Evolutionary conservation across 1,139 yeast species (phyloP), one percentile per base, ranked within the genome.

Genomic region (Hyphopichia buzzinii): DNA sequence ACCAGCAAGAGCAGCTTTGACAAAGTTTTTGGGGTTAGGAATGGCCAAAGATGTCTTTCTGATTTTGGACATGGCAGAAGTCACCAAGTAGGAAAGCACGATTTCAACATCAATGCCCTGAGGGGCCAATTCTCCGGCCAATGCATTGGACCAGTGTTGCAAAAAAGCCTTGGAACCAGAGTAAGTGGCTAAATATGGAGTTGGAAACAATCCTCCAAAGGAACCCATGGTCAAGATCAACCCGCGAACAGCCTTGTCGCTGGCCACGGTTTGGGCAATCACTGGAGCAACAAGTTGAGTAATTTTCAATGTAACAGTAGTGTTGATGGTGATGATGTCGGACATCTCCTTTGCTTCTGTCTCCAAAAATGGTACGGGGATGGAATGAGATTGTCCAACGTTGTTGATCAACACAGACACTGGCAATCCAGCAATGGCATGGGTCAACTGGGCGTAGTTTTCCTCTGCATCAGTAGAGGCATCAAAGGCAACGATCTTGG

Each of bases 131-230:
- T 92, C 99, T 16, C 90, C 87, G n/a, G 96, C 84, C 47, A 92
- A 72, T 1, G 97, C 90, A 39, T 76, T 69, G 36, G 92, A 85
- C 98, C 98, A 92, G 39, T 81, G 77, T 65, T 92, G 97, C 53
- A 92, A 72, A 62, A 92, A 92, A 5, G 96, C 90, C 68, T 92
- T 92, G 35, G 97, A 89, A 12, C 98, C 99, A 13, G 97, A 85
- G 67, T 92, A 92, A 6, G 92, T 84, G 16, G 97, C 96, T 53
- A 94, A 75, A 50, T 81, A 74, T 16, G 98, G 97, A 13, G 96
- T 84, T 38, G 98, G 98, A 36, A 87, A 72, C 47, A 89, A 73
- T 2, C 97, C 99, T 36, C 96, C 96, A 57, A 92, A 92, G 2
- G 97, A 90, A 26, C 98, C 97, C 97, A 92, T 88, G 29, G 95